A percentile compares a stretch with the other conserved stretches of the same genome.
These are phyloP conservation scores for Trifolium repens DNA, from an alignment of 306 rosid species.

Conservation along the genomic window DNA sequence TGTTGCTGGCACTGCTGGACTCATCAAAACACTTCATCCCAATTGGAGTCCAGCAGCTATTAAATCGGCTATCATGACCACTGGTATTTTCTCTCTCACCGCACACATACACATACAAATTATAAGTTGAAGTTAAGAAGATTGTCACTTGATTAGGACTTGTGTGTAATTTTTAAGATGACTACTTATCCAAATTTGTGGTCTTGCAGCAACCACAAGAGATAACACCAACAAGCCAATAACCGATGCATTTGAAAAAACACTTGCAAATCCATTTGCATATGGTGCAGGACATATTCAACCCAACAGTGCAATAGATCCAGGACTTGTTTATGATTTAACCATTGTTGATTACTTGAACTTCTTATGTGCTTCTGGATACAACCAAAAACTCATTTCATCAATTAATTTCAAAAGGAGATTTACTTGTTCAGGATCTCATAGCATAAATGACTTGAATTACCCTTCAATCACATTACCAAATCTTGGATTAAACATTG, in stretches of 20 bases:
- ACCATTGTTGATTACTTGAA: not conserved
- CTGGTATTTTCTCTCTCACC: slow-evolving; percentile 40
- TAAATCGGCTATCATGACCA: slow-evolving; percentile 59
- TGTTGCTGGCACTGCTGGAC: too few species aligned
- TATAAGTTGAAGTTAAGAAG: too few species aligned
- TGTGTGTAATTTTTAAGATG: not conserved
- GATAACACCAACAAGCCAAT: slow-evolving; percentile 48
- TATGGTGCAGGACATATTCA: not conserved
- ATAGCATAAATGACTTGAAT: slow-evolving; percentile 54
- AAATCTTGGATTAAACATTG: slow-evolving; percentile 29
- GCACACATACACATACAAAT: not conserved
- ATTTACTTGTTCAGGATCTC: slow-evolving; percentile 44
- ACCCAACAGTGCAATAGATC: not conserved
- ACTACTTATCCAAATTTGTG: not conserved
- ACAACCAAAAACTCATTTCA: slow-evolving; percentile 36
- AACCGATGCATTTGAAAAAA: slow-evolving; percentile 32
- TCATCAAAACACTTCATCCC: too few species aligned
- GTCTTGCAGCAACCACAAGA: slow-evolving; percentile 50
- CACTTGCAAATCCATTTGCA: not conserved
- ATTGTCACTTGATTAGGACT: too few species aligned
- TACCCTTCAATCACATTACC: slow-evolving; percentile 74
- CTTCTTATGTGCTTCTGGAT: slow-evolving; percentile 20
- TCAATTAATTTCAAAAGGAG: slow-evolving; percentile 32
- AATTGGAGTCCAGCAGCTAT: too few species aligned
- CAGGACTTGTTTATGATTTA: not conserved